Base-by-base conservation (phyloP, 2,329 filamentous ascomycete species). In the Pseudogymnoascus sp. region DNA sequence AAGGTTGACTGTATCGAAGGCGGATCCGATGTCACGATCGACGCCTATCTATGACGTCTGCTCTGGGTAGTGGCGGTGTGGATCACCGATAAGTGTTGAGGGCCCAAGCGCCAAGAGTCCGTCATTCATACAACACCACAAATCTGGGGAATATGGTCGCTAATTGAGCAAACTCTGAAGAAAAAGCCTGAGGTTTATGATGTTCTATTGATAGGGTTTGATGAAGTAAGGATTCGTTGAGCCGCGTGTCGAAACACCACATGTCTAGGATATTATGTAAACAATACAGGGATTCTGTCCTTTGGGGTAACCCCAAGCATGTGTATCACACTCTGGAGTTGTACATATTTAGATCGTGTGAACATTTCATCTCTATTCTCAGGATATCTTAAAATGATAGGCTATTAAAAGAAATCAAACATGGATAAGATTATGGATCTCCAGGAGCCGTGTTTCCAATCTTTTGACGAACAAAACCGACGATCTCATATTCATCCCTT, bases 1-100 rank as follows among this genome's bases (percentile, higher is more conserved):
- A 56, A 56, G 50, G 50, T 56, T 56, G 29, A 56, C 10, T 26
- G 50, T 35, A 15, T 56, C 11, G 29, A 35, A 56, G 50, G 50
- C 29, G 50, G 50, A 56, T 56, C 29, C 50, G n/a, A 33, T 56
- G 50, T 56, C 50, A 56, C 29, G 50, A 56, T 56, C 50, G 50
- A 35, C 50, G 50, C 50, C 50, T 56, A 56, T 56, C 50, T 56
- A 56, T 56, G 50, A 56, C 50, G 50, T 56, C 50, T 56, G 6
- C 6, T 21, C 11, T 26, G 17, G 17, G 21, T 33, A 33, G 6
- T 2, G 50, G 50, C 10, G 29, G 5, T 19, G 50, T 56, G 50
- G 50, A 33, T 56, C 26, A 56, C 50, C 50, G 50, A 56, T 56
- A 56, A 56, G 50, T 56, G 50, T 15, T 35, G 50, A 33, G 46